Base-by-base conservation (phyloP, 2,329 filamentous ascomycete species). In the Ceratocystis destructans region DNA sequence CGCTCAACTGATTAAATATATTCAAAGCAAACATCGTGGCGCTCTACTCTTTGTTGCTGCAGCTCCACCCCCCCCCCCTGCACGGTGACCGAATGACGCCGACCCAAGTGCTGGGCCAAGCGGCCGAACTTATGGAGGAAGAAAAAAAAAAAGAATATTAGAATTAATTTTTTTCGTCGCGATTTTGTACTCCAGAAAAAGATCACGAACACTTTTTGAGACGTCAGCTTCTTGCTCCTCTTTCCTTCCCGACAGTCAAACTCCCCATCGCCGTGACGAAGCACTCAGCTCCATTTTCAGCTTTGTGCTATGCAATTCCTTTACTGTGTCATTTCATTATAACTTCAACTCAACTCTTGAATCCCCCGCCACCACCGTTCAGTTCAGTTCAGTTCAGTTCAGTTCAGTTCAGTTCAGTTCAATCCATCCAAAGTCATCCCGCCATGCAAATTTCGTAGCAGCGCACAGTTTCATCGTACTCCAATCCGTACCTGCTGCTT, bases 381-480 rank as follows among this genome's bases (percentile, higher is more conserved):
- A 22, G 20, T 59, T 62, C 22, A 25, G 20, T 59, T 62, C 22
- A 25, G 22, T 25, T 25, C 22, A 25, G 20, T 59, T 62, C 22
- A 25, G 50, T 62, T 25, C 17, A 22, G 20, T 59, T 62, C 22
- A 25, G 20, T 59, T 62, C 22, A 25, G 22, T 25, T 25, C 22
- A 25, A 25, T 25, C 22, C 22, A 25, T 2, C 2, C 22, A 17
- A 17, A 15, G 37, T 66, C 41, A 10, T 67, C 53, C 55, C 62
- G 66, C 45, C 66, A 67, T 67, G 66, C 66, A 57, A 33, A 64
- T 64, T 45, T 44, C 62, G 57, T 67, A 67, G 66, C 62, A 67
- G 66, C 44, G 66, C 66, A 65, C 62, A 53, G 37, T 41, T 17
- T 37, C 66, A 64, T 46, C 62, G 28, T 25, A 50, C 15, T 44